Evolutionary conservation across 176 grass and related monocot genomes (phyloP).

Genomic region (Musa schizocarpa): DNA sequence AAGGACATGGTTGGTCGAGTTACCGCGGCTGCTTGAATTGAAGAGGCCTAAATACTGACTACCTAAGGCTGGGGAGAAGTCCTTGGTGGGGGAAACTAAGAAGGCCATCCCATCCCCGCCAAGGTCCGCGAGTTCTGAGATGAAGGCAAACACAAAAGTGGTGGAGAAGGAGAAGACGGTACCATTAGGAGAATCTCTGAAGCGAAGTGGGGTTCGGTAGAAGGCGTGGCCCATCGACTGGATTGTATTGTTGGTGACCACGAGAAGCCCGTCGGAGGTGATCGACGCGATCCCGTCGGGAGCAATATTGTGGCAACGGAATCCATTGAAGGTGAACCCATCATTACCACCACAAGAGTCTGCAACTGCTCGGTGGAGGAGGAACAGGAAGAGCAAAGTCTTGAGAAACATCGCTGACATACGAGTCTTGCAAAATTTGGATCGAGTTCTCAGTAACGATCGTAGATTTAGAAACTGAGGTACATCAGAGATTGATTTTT

Average conservation of each 20-base stretch:
- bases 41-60: slow-evolving; percentile 23
- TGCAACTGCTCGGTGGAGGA: neutral
- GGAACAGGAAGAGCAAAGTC: slow-evolving; percentile 1
- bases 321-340: slow-evolving; percentile 28
- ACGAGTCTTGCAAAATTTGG: too few relatives aligned
- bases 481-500: too few relatives aligned
- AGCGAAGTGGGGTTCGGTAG: slow-evolving; percentile 13
- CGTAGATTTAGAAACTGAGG: neutral
- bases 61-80: slow-evolving; percentile 3
- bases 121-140: neutral
- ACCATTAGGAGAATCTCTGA: neutral
- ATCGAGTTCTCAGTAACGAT: too few relatives aligned
- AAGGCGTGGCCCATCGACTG: slow-evolving; percentile 17
- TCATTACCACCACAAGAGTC: neutral
- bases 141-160: neutral
- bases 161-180: slow-evolving; percentile 4
- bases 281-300: slow-evolving; percentile 17
- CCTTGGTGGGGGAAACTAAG: slow-evolving; percentile 6
- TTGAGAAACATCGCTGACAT: too few relatives aligned
- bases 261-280: slow-evolving; percentile 10
- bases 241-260: slow-evolving; percentile 18
- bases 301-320: slow-evolving; percentile 10
- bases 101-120: slow-evolving; percentile 19
- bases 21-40: neutral
- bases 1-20: slow-evolving; percentile 18